These are phyloP conservation scores for Symbiodinium pilosum DNA, from an alignment of 73 alveolate species.

Conservation along the genomic window DNA sequence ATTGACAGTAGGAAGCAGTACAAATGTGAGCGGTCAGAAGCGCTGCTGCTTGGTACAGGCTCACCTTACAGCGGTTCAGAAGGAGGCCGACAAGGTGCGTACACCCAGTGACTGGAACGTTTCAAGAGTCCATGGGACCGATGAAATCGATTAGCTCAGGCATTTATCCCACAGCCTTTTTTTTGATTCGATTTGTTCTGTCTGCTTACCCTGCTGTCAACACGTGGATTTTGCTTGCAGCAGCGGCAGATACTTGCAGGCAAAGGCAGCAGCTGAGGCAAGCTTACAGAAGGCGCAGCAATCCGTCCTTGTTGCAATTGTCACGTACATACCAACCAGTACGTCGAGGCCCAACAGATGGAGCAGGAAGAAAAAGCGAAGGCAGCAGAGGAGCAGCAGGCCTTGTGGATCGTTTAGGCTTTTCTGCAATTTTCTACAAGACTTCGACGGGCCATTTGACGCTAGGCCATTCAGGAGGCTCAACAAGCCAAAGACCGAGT, in stretches of 20 bases:
- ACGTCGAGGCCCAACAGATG: background rate
- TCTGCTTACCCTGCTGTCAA: background rate
- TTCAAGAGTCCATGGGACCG: too few relatives aligned
- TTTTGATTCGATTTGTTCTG: too few relatives aligned
- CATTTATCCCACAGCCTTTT: too few relatives aligned
- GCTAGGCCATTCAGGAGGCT: background rate
- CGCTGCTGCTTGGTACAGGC: background rate
- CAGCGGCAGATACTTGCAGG: background rate
- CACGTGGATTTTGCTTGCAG: too few relatives aligned
- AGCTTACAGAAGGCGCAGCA: background rate
- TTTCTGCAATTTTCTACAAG: too few relatives aligned
- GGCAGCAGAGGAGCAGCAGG: background rate
- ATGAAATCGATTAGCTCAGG: too few relatives aligned
- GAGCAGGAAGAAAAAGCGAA: background rate
- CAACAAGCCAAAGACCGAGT: background rate
- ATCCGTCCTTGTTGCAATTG: too few relatives aligned
- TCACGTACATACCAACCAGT: background rate
- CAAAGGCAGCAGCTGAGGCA: background rate
- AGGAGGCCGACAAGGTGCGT: background rate
- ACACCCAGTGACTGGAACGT: too few relatives aligned
- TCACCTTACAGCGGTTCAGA: background rate
- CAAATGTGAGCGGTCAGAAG: too few relatives aligned
- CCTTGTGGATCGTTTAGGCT: too few relatives aligned
- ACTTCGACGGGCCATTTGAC: too few relatives aligned
- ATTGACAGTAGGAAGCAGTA: too few relatives aligned